Percentiles rank a stretch among this genome's conserved stretches.
Conservation (phyloP, 1,284 basidiomycete species). For the Fomitopsis betulina region DNA sequence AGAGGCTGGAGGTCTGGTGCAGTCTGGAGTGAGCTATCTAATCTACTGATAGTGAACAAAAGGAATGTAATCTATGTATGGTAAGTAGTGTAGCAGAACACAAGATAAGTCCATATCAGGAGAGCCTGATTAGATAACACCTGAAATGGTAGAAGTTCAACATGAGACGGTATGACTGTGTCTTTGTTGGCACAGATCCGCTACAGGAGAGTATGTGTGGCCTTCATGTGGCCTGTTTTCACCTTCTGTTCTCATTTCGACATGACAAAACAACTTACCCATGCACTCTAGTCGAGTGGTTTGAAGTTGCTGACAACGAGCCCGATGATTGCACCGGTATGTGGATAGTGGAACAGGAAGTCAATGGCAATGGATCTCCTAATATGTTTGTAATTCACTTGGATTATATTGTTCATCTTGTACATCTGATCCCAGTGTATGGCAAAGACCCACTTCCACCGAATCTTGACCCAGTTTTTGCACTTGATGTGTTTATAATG, state of each 20-base stretch:
- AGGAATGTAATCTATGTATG: too few species aligned
- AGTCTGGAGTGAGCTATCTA: too few species aligned
- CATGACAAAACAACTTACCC: slow-evolving; percentile 2
- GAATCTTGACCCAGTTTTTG: not conserved
- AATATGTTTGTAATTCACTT: slow-evolving; percentile 7
- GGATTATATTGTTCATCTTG: slow-evolving; percentile 10
- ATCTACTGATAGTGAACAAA: too few species aligned
- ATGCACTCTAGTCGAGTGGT: slow-evolving; percentile 21
- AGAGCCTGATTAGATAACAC: too few species aligned
- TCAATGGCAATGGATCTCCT: not conserved
- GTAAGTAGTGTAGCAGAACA: too few species aligned
- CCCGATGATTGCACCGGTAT: slow-evolving; percentile 16
- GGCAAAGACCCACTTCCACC: slow-evolving; percentile 1
- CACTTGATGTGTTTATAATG: slow-evolving; percentile 1
- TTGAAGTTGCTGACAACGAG: not conserved
- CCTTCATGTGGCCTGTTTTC: slow-evolving; percentile 3
- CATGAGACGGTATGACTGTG: slow-evolving; percentile 12
- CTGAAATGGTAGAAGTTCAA: too few species aligned
- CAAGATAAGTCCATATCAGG: too few species aligned
- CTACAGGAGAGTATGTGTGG: not conserved
- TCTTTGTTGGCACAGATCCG: slow-evolving; percentile 3
- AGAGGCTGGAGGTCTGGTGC: too few species aligned
- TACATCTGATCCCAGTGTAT: slow-evolving; percentile 15
- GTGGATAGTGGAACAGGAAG: slow-evolving; percentile 17
- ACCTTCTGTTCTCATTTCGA: slow-evolving; percentile 7